Percentiles rank a stretch among this genome's conserved stretches.
phyloP scores from a whole-genome alignment of 2,329 filamentous ascomycete genomes.

The Monilinia fructicola region DNA sequence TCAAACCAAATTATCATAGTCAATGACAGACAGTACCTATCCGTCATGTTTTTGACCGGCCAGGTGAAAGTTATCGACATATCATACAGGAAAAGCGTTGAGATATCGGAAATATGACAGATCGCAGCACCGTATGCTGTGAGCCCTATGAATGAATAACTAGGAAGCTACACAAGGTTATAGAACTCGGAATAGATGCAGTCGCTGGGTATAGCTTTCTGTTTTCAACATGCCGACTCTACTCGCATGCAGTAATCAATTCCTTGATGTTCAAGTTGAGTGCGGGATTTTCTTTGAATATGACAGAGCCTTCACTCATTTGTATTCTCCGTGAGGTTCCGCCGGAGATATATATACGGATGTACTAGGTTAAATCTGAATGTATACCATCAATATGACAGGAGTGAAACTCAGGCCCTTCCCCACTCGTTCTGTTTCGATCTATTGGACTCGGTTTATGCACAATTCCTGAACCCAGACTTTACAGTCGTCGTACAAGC shows the following conservation, averaged over 20 bases:
- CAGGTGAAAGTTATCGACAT: neutral
- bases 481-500: neutral
- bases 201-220: no score
- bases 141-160: no score
- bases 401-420: neutral
- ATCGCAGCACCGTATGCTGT: neutral
- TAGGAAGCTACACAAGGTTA: neutral
- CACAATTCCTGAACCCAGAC: neutral
- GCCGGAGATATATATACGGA: neutral
- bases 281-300: neutral
- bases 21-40: neutral
- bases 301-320: no score
- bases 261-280: neutral
- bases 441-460: neutral
- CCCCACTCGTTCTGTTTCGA: neutral
- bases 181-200: no score
- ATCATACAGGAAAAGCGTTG: neutral
- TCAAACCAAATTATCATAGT: neutral
- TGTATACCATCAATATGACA: neutral
- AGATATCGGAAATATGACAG: neutral
- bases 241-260: neutral
- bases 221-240: neutral
- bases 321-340: neutral
- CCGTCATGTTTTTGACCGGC: neutral
- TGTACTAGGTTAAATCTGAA: no score